Percentiles rank a stretch among this genome's conserved stretches.
phyloP scores from a whole-genome alignment of 441 rosid species.

The Populus tomentosa region DNA sequence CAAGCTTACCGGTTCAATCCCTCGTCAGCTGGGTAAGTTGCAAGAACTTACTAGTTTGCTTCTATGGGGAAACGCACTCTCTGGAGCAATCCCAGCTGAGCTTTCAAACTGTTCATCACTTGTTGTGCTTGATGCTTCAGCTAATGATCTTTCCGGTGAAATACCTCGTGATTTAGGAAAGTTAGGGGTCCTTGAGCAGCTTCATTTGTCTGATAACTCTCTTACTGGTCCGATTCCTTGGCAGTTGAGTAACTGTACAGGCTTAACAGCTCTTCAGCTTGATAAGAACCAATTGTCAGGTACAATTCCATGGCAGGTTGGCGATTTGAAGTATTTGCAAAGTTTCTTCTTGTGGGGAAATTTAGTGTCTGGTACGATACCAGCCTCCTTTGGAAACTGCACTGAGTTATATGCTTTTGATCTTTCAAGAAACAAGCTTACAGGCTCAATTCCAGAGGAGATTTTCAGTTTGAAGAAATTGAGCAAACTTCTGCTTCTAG shows the following conservation, averaged over 20 bases:
- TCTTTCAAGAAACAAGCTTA: slow-evolving; percentile 83
- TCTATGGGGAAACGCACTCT: slow-evolving; percentile 86
- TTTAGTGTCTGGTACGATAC: slow-evolving; percentile 71
- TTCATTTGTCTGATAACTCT: slow-evolving; percentile 84
- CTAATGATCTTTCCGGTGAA: slow-evolving; percentile 68
- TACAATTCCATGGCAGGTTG: slow-evolving; percentile 66
- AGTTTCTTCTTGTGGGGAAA: slow-evolving; percentile 93
- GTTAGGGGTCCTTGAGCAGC: slow-evolving; percentile 73
- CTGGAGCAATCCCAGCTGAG: slow-evolving; percentile 83
- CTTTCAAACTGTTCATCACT: slow-evolving; percentile 90
- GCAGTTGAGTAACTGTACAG: slow-evolving; percentile 78
- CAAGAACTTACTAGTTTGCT: slow-evolving; percentile 90
- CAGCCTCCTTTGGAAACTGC: slow-evolving; percentile 81
- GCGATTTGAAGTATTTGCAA: slow-evolving; percentile 65
- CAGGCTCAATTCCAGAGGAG: slow-evolving; percentile 78
- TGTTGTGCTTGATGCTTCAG: slow-evolving; percentile 85
- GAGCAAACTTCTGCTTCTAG: slow-evolving; percentile 88
- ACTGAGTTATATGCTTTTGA: slow-evolving; percentile 68
- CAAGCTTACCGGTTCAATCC: slow-evolving; percentile 80
- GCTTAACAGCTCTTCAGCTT: slow-evolving; percentile 80
- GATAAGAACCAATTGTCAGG: slow-evolving; percentile 85
- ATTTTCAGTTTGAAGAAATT: slow-evolving; percentile 73
- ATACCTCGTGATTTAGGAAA: slow-evolving; percentile 82
- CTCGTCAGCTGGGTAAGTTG: slow-evolving; percentile 70
- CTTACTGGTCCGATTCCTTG: slow-evolving; percentile 69